Base-by-base conservation (phyloP, 371 early-diverging fungal species). In the Rhizopus stolonifer region DNA sequence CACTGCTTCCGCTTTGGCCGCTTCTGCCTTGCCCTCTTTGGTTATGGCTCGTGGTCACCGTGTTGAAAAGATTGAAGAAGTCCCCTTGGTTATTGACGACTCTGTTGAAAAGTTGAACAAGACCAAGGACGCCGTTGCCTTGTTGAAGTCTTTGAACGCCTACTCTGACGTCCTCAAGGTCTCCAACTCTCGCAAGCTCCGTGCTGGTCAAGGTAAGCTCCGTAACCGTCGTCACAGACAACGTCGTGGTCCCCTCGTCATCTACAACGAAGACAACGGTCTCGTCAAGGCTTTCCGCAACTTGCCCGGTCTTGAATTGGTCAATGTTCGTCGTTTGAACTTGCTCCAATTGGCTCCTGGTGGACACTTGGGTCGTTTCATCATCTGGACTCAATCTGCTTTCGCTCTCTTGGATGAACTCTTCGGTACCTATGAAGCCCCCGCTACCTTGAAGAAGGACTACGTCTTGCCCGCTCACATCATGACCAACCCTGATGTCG, bases 21-120 rank as follows among this genome's bases (percentile, higher is more conserved):
- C 99, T 67, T 91, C 98, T 69, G 98, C 98, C 63, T 83, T 96
- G 49, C 87, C 99, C 52, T 80, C 95, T 39, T 84, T 99, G 69
- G 99, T 99, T 54, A 82, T 96, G 74, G 96, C 97, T 69, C 95
- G 99, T 81, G 99, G 99, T 77, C 99, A 99, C 89, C 82, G 91
- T 72, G 89, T 99, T 74, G 91, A 90, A 72, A 74, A 91, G 77
- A 89, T 99, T 68, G 79, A 89, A 74, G 97, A 95, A 81, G 91
- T 99, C 69, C 99, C 99, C 50, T 88, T 99, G 49, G 99, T 99
- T 54, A 85, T 99, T 50, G 70, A 78, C 55, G 85, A 91, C 77
- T 84, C 75, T 50, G 84, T 88, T 65, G 90, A 96, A 80, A 81
- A 88, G 36, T 62, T 97, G 60, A 83, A 70, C 73, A 98, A 96